These are phyloP conservation scores for Ilyonectria destructans DNA, from an alignment of 2,329 filamentous ascomycete species.

Conservation along the genomic window DNA sequence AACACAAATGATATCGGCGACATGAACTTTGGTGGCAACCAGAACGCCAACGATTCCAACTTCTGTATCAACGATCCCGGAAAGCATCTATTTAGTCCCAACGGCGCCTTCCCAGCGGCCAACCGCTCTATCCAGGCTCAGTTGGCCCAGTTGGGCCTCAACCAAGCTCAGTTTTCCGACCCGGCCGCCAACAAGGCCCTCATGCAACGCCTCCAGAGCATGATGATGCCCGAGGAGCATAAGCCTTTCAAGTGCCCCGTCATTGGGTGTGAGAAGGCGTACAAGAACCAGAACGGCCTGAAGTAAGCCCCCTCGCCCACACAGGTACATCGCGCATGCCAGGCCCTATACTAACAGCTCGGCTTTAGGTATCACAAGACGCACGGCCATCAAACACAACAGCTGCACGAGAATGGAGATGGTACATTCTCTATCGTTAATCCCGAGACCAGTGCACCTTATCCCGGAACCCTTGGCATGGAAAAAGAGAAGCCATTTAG, in stretches of 20 bases:
- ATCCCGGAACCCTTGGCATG: slow-evolving; percentile 98
- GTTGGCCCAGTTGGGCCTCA: slow-evolving; percentile 81
- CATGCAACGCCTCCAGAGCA: slow-evolving; percentile 72
- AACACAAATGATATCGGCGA: slow-evolving; percentile 68
- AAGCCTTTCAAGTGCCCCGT: slow-evolving; percentile 99
- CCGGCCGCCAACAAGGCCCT: slow-evolving; percentile 78
- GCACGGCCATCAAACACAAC: slow-evolving; percentile 97
- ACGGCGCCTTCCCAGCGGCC: slow-evolving; percentile 78
- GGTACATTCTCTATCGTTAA: slow-evolving; percentile 99
- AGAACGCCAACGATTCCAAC: slow-evolving; percentile 59
- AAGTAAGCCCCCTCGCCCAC: slow-evolving; percentile 76
- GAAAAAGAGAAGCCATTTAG: slow-evolving; percentile 99
- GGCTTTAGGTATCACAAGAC: slow-evolving; percentile 76
- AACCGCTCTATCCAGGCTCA: slow-evolving; percentile 78
- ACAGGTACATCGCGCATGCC: background rate
- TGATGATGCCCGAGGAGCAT: slow-evolving; percentile 87
- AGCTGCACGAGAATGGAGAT: slow-evolving; percentile 95
- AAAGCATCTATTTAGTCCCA: slow-evolving; percentile 92
- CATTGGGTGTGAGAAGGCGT: slow-evolving; percentile 98
- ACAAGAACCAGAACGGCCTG: slow-evolving; percentile 99
- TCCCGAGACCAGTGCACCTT: slow-evolving; percentile 92
- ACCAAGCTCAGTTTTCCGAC: slow-evolving; percentile 83
- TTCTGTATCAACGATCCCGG: slow-evolving; percentile 92
- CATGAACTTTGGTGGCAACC: slow-evolving; percentile 67
- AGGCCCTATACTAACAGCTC: slow-evolving; percentile 33